Evolutionary conservation across 192 early-diverging fungal genomes (phyloP).

Genomic region (Coemansia sp.): DNA sequence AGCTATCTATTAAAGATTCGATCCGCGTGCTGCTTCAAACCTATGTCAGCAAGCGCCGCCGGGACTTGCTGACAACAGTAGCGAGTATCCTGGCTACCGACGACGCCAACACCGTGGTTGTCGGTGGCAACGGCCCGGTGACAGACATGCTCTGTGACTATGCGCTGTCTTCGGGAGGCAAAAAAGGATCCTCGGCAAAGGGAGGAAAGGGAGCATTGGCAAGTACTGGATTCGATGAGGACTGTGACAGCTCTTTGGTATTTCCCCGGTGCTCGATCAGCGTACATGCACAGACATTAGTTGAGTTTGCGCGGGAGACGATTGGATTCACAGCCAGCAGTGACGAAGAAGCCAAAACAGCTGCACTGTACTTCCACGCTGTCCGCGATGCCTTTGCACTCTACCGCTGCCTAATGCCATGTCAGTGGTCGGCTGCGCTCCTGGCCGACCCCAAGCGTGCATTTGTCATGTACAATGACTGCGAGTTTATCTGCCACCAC

Average conservation of each 20-base stretch:
- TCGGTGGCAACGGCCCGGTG: conserved; percentile 35
- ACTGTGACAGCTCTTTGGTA: conserved; percentile 19
- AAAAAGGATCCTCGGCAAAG: conserved; percentile 13
- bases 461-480: conserved; percentile 52
- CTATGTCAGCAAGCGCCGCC: conserved; percentile 36
- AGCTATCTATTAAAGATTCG: conserved; percentile 25
- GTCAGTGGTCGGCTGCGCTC: conserved; percentile 20
- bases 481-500: conserved; percentile 49
- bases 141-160: conserved; percentile 21
- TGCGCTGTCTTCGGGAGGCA: conserved; percentile 4
- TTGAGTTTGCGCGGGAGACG: conserved; percentile 52
- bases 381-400: conserved; percentile 53
- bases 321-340: conserved; percentile 24
- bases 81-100: conserved; percentile 35
- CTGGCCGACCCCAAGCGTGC: conserved; percentile 31
- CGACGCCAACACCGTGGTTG: conserved; percentile 39
- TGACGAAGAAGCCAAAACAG: conserved; percentile 13
- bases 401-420: conserved; percentile 39
- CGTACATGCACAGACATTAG: conserved; percentile 46
- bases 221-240: conserved; percentile 2
- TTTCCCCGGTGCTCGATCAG: conserved; percentile 48
- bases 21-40: conserved; percentile 35
- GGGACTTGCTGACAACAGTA: conserved; percentile 40
- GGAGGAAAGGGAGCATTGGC: conserved; percentile 5
- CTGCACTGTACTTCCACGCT: conserved; percentile 35